Base-by-base conservation (phyloP, 805 yeast genomes). In the Suhomyces sp. region DNA sequence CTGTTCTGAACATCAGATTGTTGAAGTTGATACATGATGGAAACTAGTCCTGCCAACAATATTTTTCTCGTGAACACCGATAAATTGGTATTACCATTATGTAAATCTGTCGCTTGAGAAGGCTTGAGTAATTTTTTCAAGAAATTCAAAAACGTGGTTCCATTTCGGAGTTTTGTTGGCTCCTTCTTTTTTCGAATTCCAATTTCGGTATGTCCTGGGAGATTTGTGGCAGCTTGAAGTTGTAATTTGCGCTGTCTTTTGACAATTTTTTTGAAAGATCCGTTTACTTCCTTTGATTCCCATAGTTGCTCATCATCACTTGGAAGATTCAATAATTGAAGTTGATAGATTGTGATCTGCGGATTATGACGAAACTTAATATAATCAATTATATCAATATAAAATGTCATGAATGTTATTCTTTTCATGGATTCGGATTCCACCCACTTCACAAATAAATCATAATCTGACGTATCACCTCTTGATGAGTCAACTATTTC, bases 341-440 rank as follows among this genome's bases (percentile, higher is more conserved):
- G 46, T 33, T 66, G 72, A 32, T 59, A 53, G 36, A 66, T 65
- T 15, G 56, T 42, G 12, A 68, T 60, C 20, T 58, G 65, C 0
- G 72, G 72, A 39, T 82, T 76, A 58, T 87, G 95, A 5, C 95
- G 83, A 56, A 83, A 86, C 31, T 84, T 73, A 11, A 83, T 76
- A 24, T 88, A 83, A 62, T 88, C 95, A 2, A 81, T 72, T 2
- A 83, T 79, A 58, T 87, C 96, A 49, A 83, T 68, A 53, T 82
- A 83, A 54, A 87, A 88, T 10, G 95, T 88, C 78, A 84, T 77
- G 39, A 81, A 77, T 1, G 95, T 85, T 1, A 83, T 74, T 38
- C 96, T 61, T 53, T 87, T 87, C 69, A 84, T 68, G 31, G 81
- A 75, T 58, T 87, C 96, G 25, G 79, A 76, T 36, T 84, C 87